Evolutionary conservation across 2,329 filamentous ascomycete genomes (phyloP).

Genomic region (Kalaharituber pfeilii): DNA sequence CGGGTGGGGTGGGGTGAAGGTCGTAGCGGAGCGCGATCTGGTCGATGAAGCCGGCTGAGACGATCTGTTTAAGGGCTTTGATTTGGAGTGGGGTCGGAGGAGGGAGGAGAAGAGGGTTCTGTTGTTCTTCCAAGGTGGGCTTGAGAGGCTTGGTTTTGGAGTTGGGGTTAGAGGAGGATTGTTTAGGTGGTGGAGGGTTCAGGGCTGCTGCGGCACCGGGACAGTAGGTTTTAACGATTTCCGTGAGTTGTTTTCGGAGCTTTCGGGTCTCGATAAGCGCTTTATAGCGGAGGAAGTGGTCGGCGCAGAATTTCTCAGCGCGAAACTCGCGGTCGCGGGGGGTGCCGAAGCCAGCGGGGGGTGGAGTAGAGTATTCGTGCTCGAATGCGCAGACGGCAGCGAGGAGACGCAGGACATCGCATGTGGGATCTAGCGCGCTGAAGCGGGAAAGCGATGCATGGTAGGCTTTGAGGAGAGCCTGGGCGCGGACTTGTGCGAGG

Average conservation of each 20-base stretch:
- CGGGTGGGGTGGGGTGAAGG: constrained; percentile 55
- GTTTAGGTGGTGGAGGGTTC: constrained; percentile 16
- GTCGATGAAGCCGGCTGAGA: constrained; percentile 82
- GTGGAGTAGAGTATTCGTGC: constrained; percentile 37
- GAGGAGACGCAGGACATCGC: constrained; percentile 78
- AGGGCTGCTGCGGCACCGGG: constrained; percentile 31
- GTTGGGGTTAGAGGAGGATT: constrained; percentile 9
- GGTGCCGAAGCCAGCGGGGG: background rate
- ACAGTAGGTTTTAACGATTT: constrained; percentile 60
- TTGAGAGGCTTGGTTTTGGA: background rate
- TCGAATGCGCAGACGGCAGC: constrained; percentile 78
- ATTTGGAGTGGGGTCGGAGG: constrained; percentile 28
- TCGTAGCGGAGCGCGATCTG: constrained; percentile 86
- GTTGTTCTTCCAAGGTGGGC: no score
- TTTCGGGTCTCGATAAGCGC: constrained; percentile 72
- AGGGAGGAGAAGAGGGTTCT: background rate
- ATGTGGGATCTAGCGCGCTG: constrained; percentile 60
- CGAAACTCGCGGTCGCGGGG: no score
- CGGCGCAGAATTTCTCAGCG: constrained; percentile 56
- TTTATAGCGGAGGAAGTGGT: constrained; percentile 75
- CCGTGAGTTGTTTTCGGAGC: constrained; percentile 64
- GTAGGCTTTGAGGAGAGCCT: constrained; percentile 43
- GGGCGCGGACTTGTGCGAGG: constrained; percentile 31
- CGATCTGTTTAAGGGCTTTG: constrained; percentile 72
- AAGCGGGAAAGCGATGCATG: constrained; percentile 36